Percentiles rank a stretch among this genome's conserved stretches.
phyloP scores from a whole-genome alignment of 1,284 basidiomycete genomes.

The Ceratobasidium sp. region DNA sequence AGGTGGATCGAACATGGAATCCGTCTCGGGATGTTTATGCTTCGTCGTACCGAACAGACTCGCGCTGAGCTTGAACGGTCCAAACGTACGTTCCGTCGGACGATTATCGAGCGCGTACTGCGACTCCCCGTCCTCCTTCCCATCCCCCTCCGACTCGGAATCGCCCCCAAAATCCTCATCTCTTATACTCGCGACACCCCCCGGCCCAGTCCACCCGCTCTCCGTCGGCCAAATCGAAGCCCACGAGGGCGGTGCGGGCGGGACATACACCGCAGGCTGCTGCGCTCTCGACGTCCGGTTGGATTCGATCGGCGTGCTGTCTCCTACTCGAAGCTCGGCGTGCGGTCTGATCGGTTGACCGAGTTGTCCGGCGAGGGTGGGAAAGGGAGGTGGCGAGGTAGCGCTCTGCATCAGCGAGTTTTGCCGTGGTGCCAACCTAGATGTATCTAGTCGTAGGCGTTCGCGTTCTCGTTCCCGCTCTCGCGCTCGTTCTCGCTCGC shows the following conservation, averaged over 20 bases:
- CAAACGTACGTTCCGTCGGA: constrained; percentile 9
- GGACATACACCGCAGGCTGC: not conserved
- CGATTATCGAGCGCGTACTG: not conserved
- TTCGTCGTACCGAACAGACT: not conserved
- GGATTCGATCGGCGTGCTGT: not conserved
- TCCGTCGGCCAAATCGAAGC: constrained; percentile 40
- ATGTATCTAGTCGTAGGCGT: constrained; percentile 11
- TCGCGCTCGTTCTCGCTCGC: not conserved
- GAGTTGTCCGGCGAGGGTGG: too few relatives aligned
- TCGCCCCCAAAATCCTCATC: not conserved
- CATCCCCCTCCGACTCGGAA: not conserved
- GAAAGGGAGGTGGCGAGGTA: constrained; percentile 24
- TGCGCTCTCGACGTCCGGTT: constrained; percentile 14
- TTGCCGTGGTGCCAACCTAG: not conserved
- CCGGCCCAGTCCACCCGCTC: constrained; percentile 41
- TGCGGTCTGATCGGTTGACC: too few relatives aligned
- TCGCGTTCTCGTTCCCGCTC: not conserved
- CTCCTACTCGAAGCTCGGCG: too few relatives aligned
- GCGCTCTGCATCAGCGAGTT: constrained; percentile 33
- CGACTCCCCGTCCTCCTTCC: not conserved
- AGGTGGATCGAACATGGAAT: not conserved
- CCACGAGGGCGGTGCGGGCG: constrained; percentile 40
- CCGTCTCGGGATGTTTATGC: constrained; percentile 1
- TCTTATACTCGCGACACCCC: constrained; percentile 20
- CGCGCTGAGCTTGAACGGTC: constrained; percentile 19